A percentile compares a stretch with the other conserved stretches of the same genome.
Evolutionary conservation across 176 grass and related monocot species (phyloP).

Genomic region (sorghum (Sorghum bicolor)): DNA sequence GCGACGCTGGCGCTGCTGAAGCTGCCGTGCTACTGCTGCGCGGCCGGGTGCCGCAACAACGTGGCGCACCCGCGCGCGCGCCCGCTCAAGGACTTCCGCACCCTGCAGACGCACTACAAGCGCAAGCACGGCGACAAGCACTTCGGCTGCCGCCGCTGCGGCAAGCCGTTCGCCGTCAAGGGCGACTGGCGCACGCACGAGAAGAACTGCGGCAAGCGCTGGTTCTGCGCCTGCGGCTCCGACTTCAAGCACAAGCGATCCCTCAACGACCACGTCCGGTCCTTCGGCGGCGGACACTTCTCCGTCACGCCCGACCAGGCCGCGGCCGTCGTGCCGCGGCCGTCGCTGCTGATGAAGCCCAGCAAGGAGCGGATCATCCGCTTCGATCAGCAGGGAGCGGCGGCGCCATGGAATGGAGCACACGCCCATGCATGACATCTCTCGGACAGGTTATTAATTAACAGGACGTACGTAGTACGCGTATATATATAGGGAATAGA

Average conservation of each 20-base stretch:
- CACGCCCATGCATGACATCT: conserved; percentile 12
- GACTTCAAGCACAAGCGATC: conserved; percentile 96
- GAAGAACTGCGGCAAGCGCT: conserved; percentile 93
- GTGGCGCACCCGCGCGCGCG: conserved; percentile 64
- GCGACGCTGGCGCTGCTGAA: conserved; percentile 64
- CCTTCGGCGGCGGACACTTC: conserved; percentile 64
- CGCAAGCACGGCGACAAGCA: conserved; percentile 83
- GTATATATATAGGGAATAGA: not conserved
- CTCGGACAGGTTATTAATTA: not conserved
- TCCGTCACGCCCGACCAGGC: conserved; percentile 13
- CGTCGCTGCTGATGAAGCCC: not conserved
- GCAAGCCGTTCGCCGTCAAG: conserved; percentile 90
- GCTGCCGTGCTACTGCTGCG: conserved; percentile 95
- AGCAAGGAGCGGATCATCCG: conserved; percentile 50
- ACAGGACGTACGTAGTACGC: not conserved
- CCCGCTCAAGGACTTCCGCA: conserved; percentile 96
- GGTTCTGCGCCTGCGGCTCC: conserved; percentile 85
- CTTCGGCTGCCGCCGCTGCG: conserved; percentile 83
- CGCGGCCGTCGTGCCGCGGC: not conserved
- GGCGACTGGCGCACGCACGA: conserved; percentile 99
- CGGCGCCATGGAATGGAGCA: not conserved
- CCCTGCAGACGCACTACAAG: conserved; percentile 97
- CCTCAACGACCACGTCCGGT: conserved; percentile 85
- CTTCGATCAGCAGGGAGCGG: conserved; percentile 43
- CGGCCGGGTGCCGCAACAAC: conserved; percentile 78